These are phyloP conservation scores for Cutaneotrichosporon sp. DNA, from an alignment of 1,284 basidiomycete genomes.

Conservation along the genomic window DNA sequence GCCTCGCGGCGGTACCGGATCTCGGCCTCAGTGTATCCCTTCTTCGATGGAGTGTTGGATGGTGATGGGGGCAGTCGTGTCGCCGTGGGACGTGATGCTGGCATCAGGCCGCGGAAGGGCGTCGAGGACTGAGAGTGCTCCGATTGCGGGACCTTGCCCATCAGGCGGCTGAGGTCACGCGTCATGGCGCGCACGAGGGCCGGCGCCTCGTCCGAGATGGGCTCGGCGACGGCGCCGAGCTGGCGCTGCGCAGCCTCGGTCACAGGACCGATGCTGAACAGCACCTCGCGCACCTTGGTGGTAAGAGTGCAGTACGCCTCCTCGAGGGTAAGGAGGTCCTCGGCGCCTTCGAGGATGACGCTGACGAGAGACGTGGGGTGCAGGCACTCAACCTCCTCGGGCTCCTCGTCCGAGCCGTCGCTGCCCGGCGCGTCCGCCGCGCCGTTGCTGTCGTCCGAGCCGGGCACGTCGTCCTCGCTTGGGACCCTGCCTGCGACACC, in stretches of 20 bases:
- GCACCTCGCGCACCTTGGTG: conserved; percentile 28
- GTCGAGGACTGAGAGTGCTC: conserved; percentile 28
- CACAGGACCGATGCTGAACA: conserved; percentile 24
- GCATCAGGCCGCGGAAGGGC: conserved; percentile 31
- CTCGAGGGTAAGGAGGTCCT: conserved; percentile 49
- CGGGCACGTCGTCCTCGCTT: conserved; percentile 29
- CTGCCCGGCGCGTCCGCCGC: neutral
- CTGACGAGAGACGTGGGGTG: conserved; percentile 38
- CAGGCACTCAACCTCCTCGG: conserved; percentile 39
- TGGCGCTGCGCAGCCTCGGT: conserved; percentile 3
- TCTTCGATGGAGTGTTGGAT: conserved; percentile 10
- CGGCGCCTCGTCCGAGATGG: conserved; percentile 44
- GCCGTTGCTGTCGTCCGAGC: conserved; percentile 35
- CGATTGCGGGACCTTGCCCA: conserved; percentile 41
- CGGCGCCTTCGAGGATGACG: conserved; percentile 46
- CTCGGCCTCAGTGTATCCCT: conserved; percentile 51
- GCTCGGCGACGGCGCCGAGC: conserved; percentile 13
- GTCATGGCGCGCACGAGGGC: conserved; percentile 47
- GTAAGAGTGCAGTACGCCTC: conserved; percentile 47
- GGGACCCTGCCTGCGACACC: conserved; percentile 8
- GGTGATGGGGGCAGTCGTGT: conserved; percentile 11
- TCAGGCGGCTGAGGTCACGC: conserved; percentile 42
- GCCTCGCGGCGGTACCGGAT: conserved; percentile 51
- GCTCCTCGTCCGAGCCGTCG: conserved; percentile 37
- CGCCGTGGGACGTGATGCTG: neutral